Conservation (phyloP, 495 filamentous ascomycete species). For the Halenospora varia region DNA sequence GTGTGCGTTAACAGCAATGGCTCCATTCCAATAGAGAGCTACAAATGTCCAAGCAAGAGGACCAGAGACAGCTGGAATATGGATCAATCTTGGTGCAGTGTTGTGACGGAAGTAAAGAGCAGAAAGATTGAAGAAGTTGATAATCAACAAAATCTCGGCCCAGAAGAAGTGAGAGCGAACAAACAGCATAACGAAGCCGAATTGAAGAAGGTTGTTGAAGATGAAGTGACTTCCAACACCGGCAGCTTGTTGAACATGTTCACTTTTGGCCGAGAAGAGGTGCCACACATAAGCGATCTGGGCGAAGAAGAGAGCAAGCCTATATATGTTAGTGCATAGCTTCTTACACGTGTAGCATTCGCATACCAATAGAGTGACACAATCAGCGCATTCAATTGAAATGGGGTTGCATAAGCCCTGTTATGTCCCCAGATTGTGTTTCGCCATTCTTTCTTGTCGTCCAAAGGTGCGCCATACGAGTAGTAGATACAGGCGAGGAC, state of each 20-base stretch:
- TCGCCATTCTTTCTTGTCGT: slow-evolving; percentile 42
- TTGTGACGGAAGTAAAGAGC: slow-evolving; percentile 76
- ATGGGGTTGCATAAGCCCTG: slow-evolving; percentile 59
- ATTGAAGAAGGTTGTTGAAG: slow-evolving; percentile 73
- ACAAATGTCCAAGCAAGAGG: slow-evolving; percentile 83
- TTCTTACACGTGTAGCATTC: no score
- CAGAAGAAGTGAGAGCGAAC: slow-evolving; percentile 65
- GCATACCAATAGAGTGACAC: slow-evolving; percentile 73
- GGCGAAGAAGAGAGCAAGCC: slow-evolving; percentile 69
- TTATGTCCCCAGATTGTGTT: slow-evolving; percentile 67
- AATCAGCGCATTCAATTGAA: slow-evolving; percentile 67
- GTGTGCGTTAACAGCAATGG: slow-evolving; percentile 60
- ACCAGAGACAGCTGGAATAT: slow-evolving; percentile 66
- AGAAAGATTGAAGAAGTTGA: slow-evolving; percentile 77
- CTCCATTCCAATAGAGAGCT: slow-evolving; percentile 82
- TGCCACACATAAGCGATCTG: slow-evolving; percentile 73
- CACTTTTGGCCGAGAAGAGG: slow-evolving; percentile 62
- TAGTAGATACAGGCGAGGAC: slow-evolving; percentile 68
- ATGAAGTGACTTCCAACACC: slow-evolving; percentile 82
- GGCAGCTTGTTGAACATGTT: slow-evolving; percentile 61
- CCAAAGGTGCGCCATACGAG: slow-evolving; percentile 54
- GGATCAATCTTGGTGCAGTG: slow-evolving; percentile 62
- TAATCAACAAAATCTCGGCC: slow-evolving; percentile 69
- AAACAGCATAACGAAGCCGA: slow-evolving; percentile 79
- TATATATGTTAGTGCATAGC: slow-evolving; percentile 28